Evolutionary conservation across 192 early-diverging fungal genomes (phyloP), one percentile per base, ranked within the genome.

Genomic region (Spizellomyces sp.): DNA sequence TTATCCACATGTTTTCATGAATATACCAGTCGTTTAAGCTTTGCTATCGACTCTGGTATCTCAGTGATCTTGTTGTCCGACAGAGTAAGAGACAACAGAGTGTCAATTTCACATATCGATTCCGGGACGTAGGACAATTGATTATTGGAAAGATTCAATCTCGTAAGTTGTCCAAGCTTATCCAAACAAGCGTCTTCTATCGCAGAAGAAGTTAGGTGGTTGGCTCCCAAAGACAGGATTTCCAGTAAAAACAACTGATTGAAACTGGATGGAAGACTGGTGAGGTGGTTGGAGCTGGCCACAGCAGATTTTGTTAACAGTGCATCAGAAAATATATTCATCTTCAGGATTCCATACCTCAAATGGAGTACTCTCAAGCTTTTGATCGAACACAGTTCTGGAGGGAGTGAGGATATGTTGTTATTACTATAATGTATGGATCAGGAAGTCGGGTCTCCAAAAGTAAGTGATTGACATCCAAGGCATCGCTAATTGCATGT

Each of bases 181-280:
- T 75, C 73, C 5, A 75, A 42, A 36, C 60, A 8, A 1, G 73
- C 66, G 10, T 15, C 22, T 15, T 75, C 73, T 7, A 75, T 43
- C 4, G 22, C 43, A 22, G 5, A 22, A 8, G 56, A 27, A 12
- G 66, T 75, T 45, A 75, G 50, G 19, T 12, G 45, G 48, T 75
- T 75, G 58, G 43, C 66, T 22, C 73, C 73, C 19, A 75, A 61
- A n/a, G 58, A 68, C 8, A 75, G 60, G 8, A 21, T 42, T 36
- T 75, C 66, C 6, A 75, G 66, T 5, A 46, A 17, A 9, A 21
- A 67, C 21, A 75, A 65, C 21, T 75, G 56, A 8, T 52, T n/a
- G 55, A 75, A 67, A 36, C 54, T 6, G 6, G 65, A 6, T 8
- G 73, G 66, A 27, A 75, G 66, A 36, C 17, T 15, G 12, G 9